Evolutionary conservation across 2,329 filamentous ascomycete species (phyloP), one percentile per base, ranked within the genome.

Genomic region (Alternaria infectoria): DNA sequence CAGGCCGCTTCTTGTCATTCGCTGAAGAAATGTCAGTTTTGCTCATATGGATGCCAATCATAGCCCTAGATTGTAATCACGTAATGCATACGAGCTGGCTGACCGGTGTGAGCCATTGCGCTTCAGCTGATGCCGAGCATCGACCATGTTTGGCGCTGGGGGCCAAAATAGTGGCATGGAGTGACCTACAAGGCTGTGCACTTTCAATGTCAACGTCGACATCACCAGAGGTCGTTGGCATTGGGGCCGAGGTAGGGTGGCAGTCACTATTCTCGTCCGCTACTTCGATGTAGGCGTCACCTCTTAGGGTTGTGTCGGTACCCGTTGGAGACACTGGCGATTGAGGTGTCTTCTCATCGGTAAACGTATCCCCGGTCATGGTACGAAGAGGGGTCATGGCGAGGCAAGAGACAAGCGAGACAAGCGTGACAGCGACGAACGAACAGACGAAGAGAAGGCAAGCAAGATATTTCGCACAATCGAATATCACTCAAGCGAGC

Each of bases 141-240:
- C 17, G 13, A 15, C 25, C 12, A 28, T 43, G 11, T 57, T 26
- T 46, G 52, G 43, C 21, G n/a, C 40, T 68, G 62, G 67, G 71
- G 69, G 63, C 60, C 57, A 44, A 62, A 65, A 50, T 13, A 51
- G 44, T 55, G 51, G 26, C 13, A 23, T 23, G 36, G 57, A 59
- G 64, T 51, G 17, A 77, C 74, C 26, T 74, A 79, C 76, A 67
- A 70, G 75, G 75, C 74, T 77, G 74, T 74, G 75, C 70, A 73
- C 62, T 62, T 23, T 66, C 63, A 36, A 64, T 9, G 30, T 36
- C 30, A 36, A 32, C 30, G 30, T 66, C 63, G 36, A 64, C 63
- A 40, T 61, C 67, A 32, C 65, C 54, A 54, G 68, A 66, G n/a
- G 54, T 28, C 8, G 65, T 63, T 25, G 32, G 57, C 40, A 55